Evolutionary conservation across 2,329 filamentous ascomycete species (phyloP).

Genomic region (Podosphaera aphanis): DNA sequence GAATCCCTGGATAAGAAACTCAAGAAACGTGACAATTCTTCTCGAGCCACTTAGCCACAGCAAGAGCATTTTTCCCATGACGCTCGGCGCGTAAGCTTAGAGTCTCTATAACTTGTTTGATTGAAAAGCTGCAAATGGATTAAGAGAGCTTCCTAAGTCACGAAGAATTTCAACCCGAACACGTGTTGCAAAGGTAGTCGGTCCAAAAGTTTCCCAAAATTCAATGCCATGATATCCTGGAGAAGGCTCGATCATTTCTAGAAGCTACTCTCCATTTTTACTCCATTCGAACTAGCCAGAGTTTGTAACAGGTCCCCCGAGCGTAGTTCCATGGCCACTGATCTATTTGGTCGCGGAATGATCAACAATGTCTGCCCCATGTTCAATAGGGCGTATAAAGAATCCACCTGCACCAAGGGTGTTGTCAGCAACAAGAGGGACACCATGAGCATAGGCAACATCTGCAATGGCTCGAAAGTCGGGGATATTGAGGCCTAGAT

Average conservation of each 20-base stretch:
- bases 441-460: constrained; percentile 43
- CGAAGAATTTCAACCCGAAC: constrained; percentile 75
- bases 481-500: constrained; percentile 80
- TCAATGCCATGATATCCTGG: constrained; percentile 82
- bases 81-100: constrained; percentile 67
- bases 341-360: constrained; percentile 87
- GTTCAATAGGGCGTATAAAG: constrained; percentile 64
- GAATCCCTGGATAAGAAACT: too few relatives aligned
- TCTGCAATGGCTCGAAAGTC: constrained; percentile 74
- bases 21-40: too few relatives aligned
- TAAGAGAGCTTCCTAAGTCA: constrained; percentile 61
- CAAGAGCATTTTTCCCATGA: constrained; percentile 63
- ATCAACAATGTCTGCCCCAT: constrained; percentile 46
- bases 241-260: constrained; percentile 72
- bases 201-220: constrained; percentile 82
- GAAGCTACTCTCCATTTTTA: constrained; percentile 61
- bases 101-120: constrained; percentile 75
- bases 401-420: constrained; percentile 87
- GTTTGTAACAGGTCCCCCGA: constrained; percentile 69
- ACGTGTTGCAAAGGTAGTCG: constrained; percentile 61
- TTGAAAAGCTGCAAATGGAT: constrained; percentile 79
- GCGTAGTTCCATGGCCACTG: constrained; percentile 79
- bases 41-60: constrained; percentile 63
- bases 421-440: constrained; percentile 50
- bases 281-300: constrained; percentile 89